Evolutionary conservation across 2,329 filamentous ascomycete genomes (phyloP).

Genomic region (Ophiostoma quercus): DNA sequence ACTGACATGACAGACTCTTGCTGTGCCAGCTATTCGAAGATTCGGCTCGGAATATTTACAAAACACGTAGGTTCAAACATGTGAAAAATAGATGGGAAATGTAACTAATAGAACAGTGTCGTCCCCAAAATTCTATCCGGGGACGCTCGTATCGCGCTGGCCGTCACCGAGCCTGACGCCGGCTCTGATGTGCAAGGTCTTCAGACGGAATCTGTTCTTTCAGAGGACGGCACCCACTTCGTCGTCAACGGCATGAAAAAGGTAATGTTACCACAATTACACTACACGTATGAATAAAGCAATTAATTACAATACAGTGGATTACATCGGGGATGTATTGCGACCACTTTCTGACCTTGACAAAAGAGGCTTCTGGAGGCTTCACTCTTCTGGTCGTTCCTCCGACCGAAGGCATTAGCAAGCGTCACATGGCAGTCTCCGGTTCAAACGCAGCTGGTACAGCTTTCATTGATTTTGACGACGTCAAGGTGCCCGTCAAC

Average conservation of each 20-base stretch:
- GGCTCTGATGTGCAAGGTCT: not conserved
- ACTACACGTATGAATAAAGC: not conserved
- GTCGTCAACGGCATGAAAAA: constrained; percentile 8
- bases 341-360: not conserved
- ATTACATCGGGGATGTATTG: constrained; percentile 4
- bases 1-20: not conserved
- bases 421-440: constrained; percentile 3
- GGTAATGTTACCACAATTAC: not conserved
- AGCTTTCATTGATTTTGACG: constrained; percentile 5
- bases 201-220: not conserved
- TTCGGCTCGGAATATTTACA: not conserved
- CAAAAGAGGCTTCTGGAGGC: not conserved
- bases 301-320: not conserved
- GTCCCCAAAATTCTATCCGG: not conserved
- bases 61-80: not conserved
- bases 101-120: not conserved
- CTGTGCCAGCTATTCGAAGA: not conserved
- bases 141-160: not conserved
- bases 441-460: constrained; percentile 3
- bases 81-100: not conserved
- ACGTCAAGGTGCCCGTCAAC: constrained; percentile 14
- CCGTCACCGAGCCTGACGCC: not conserved
- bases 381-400: not conserved
- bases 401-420: not conserved
- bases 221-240: not conserved